These are phyloP conservation scores for Suhomyces wounanorum DNA, from an alignment of 1,139 yeast species.

Conservation along the genomic window DNA sequence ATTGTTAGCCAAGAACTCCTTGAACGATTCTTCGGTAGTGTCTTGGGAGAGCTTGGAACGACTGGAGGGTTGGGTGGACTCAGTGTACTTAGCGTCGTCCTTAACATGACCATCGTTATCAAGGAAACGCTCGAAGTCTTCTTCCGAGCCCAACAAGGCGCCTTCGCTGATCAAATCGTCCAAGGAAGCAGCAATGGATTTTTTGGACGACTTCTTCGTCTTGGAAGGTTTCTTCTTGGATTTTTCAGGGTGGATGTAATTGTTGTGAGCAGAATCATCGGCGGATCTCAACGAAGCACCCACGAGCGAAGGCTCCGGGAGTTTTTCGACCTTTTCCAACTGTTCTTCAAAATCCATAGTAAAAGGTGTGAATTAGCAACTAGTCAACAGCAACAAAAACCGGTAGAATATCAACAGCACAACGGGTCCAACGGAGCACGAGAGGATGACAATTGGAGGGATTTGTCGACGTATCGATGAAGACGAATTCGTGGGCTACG, in stretches of 20 bases:
- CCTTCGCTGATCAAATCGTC: slow-evolving; percentile 63
- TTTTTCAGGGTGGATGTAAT: slow-evolving; percentile 49
- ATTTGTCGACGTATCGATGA: neutral
- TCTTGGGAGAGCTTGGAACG: neutral
- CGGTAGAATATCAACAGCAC: neutral
- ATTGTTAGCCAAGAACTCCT: slow-evolving; percentile 13
- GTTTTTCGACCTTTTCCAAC: slow-evolving; percentile 57
- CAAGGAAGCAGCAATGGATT: slow-evolving; percentile 45
- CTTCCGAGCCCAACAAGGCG: slow-evolving; percentile 60
- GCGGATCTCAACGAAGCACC: slow-evolving; percentile 58
- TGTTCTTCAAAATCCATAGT: slow-evolving; percentile 58
- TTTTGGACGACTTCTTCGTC: slow-evolving; percentile 14
- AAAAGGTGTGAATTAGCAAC: slow-evolving; percentile 1
- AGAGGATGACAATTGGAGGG: neutral
- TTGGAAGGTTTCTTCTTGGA: slow-evolving; percentile 17
- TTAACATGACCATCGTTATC: slow-evolving; percentile 56
- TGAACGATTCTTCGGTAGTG: slow-evolving; percentile 12
- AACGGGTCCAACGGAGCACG: neutral
- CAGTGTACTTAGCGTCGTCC: slow-evolving; percentile 39
- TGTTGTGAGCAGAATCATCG: slow-evolving; percentile 49
- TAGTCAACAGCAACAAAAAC: neutral
- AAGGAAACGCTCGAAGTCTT: slow-evolving; percentile 52
- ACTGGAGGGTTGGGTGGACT: slow-evolving; percentile 7
- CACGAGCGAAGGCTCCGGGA: slow-evolving; percentile 55
- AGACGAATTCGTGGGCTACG: neutral